phyloP scores from a whole-genome alignment of 148 eudicot species.

The Amaranthus palmeri region DNA sequence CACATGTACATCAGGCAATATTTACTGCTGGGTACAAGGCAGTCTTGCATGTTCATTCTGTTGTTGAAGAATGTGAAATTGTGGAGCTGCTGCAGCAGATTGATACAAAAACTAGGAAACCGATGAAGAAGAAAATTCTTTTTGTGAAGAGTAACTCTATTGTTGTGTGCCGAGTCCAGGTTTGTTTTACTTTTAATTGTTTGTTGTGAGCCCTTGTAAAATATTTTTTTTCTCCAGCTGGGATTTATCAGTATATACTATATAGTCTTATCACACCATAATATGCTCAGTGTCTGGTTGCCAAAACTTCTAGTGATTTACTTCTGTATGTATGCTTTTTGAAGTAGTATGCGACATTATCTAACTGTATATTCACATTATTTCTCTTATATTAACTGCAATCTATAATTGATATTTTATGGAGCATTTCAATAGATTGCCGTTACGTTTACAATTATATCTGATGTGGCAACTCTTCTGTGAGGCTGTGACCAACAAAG shows the following conservation, averaged over 20 bases:
- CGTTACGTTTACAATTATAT: no score
- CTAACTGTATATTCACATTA: not conserved
- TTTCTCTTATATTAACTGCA: not conserved
- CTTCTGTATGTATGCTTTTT: not conserved
- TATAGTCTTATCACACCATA: no score
- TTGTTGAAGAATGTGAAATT: conserved; percentile 95
- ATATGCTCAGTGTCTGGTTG: not conserved
- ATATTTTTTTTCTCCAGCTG: not conserved
- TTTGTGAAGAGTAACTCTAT: conserved; percentile 84
- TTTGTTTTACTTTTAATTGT: conserved; percentile 9
- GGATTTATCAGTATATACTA: not conserved
- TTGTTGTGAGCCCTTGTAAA: not conserved
- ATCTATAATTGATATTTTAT: not conserved
- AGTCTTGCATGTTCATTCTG: conserved; percentile 83
- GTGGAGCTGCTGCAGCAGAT: conserved; percentile 72
- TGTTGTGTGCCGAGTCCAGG: conserved; percentile 89
- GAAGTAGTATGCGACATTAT: not conserved
- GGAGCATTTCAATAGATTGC: no score
- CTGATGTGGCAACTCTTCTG: not conserved
- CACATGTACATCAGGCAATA: conserved; percentile 47
- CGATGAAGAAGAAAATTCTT: conserved; percentile 68
- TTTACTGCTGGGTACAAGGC: conserved; percentile 97
- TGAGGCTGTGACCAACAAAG: not conserved
- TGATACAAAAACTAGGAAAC: conserved; percentile 73
- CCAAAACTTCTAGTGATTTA: not conserved